Evolutionary conservation across 768 basidiomycete genomes (phyloP), one percentile per base, ranked within the genome.

Genomic region (Mycena crocata): DNA sequence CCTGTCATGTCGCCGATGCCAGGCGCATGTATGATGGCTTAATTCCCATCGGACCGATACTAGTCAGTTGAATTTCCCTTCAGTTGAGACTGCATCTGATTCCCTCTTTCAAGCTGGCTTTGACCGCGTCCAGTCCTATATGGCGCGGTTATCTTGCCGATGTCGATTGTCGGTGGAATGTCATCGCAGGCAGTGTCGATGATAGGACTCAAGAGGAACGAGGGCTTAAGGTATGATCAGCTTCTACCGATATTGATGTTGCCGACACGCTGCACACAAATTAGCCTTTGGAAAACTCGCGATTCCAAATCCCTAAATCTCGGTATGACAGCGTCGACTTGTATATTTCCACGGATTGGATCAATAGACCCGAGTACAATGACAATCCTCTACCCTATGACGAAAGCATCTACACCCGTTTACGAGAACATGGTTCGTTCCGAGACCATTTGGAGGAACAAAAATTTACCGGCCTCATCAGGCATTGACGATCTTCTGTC

Each of bases 111-210:
- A 46, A 98, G 96, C 84, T 99, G 59, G 98, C 98, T 4, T 80
- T 99, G 74, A 95, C 93, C 1, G 98, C 96, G 30, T 94, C 95
- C 1, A 96, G 96, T 75, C 98, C 98, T 5, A 86, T 94, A 17
- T 99, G 94, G 89, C 87, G 98, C 66, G 98, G 98, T 7, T 92
- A 94, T 77, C 87, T 99, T 45, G 91, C 96, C 42, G 96, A 99
- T 76, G 96, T 99, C 7, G 98, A 99, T 81, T 98, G 94, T 74
- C 89, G 98, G 45, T 99, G 98, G 98, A 94, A 98, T 73, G 98
- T 99, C 13, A 98, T 99, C 69, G 93, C 98, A 13, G 98, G 93
- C n/a, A 95, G 94, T 73, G 97, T 99, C 0, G 98, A 99, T 74
- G 97, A 99, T 79, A 89, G 98, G 55, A 99, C 96, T 17, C 89